phyloP scores from a whole-genome alignment of 441 rosid species.

The California macrophylla region DNA sequence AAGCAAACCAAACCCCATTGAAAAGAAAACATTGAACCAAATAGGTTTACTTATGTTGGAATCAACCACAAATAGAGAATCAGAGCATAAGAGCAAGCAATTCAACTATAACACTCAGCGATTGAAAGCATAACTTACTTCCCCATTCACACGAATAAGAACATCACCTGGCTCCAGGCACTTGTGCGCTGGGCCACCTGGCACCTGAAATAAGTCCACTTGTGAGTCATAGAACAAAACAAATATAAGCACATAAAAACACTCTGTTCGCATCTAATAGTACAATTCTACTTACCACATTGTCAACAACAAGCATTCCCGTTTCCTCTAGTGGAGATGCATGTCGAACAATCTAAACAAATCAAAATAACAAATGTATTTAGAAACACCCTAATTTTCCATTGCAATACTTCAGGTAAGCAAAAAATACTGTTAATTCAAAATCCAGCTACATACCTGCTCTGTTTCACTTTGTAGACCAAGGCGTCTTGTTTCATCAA shows the following conservation, averaged over 20 bases:
- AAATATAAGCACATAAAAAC: background rate
- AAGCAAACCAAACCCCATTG: background rate
- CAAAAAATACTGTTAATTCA: background rate
- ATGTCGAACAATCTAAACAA: constrained; percentile 61
- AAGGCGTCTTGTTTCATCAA: constrained; percentile 87
- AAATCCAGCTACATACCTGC: constrained; percentile 44
- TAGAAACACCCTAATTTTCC: constrained; percentile 14
- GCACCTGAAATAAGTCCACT: constrained; percentile 48
- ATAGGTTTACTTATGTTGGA: background rate
- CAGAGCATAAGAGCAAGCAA: background rate
- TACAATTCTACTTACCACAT: constrained; percentile 45
- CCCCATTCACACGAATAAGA: constrained; percentile 74
- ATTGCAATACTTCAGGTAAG: background rate
- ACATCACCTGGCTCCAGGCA: constrained; percentile 91
- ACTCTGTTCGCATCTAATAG: background rate
- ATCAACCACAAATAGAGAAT: background rate
- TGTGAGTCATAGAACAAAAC: background rate
- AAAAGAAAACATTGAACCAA: background rate
- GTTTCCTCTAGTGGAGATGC: constrained; percentile 71
- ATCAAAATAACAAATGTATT: constrained; percentile 17
- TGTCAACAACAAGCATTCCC: constrained; percentile 90
- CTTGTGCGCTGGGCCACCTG: constrained; percentile 81
- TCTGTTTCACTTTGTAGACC: constrained; percentile 81
- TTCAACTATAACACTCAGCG: background rate
- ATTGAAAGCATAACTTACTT: constrained; percentile 38